Percentiles rank a stretch among this genome's conserved stretches.
Conservation (phyloP, 352 stramenopile genomes). For the Aphanomyces cochlioides region DNA sequence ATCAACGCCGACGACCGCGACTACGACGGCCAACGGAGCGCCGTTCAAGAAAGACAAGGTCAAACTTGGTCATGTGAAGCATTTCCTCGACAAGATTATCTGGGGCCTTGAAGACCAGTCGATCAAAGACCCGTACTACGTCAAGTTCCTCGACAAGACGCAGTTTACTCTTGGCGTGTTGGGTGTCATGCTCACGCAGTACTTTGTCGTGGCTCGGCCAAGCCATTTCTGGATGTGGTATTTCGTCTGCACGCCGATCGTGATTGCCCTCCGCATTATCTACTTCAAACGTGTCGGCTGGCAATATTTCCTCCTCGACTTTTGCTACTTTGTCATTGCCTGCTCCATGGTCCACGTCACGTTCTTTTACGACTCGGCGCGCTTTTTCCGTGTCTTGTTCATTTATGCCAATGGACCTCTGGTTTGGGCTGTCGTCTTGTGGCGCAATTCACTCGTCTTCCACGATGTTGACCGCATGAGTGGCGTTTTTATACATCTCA, state of each 20-base stretch:
- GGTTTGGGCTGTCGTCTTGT: conserved; percentile 43
- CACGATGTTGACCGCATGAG: conserved; percentile 50
- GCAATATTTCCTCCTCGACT: conserved; percentile 54
- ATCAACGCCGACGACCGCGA: background rate
- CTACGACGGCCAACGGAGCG: conserved; percentile 14
- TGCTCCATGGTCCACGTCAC: conserved; percentile 40
- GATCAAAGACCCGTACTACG: conserved; percentile 34
- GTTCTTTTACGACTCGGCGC: conserved; percentile 25
- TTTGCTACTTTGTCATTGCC: conserved; percentile 48
- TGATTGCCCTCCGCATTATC: conserved; percentile 31
- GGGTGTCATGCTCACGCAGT: conserved; percentile 40
- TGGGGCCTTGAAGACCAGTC: conserved; percentile 35
- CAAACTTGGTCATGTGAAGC: conserved; percentile 5
- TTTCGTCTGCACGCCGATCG: conserved; percentile 36
- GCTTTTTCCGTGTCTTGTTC: conserved; percentile 38
- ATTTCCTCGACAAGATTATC: conserved; percentile 29
- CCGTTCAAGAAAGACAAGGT: conserved; percentile 22
- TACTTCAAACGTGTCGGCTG: conserved; percentile 36
- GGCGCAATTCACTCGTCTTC: conserved; percentile 49
- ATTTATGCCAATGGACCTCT: conserved; percentile 43
- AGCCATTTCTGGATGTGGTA: conserved; percentile 39
- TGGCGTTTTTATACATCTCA: conserved; percentile 43
- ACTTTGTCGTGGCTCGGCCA: conserved; percentile 37
- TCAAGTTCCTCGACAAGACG: conserved; percentile 45
- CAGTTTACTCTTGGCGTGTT: conserved; percentile 42